Percentiles rank a stretch among this genome's conserved stretches.
phyloP scores from a whole-genome alignment of 2,329 filamentous ascomycete species.

The Colletotrichum sp. region DNA sequence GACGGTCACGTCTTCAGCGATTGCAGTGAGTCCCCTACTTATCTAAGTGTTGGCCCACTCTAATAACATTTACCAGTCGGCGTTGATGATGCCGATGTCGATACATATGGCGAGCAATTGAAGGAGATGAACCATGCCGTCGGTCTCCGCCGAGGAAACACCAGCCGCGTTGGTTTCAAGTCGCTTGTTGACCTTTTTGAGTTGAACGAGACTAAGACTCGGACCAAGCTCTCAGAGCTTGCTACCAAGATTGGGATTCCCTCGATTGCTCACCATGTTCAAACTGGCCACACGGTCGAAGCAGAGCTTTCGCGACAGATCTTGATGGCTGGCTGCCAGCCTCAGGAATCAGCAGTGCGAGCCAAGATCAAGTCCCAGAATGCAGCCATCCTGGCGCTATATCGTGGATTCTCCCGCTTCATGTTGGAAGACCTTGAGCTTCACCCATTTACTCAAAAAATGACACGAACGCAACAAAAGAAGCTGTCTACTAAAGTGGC shows the following conservation, averaged over 20 bases:
- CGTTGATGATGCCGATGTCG: slow-evolving; percentile 46
- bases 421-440: slow-evolving; percentile 42
- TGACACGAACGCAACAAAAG: slow-evolving; percentile 31
- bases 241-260: slow-evolving; percentile 25
- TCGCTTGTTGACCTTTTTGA: slow-evolving; percentile 34
- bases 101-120: slow-evolving; percentile 40
- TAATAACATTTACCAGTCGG: no score
- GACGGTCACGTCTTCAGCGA: slow-evolving; percentile 47
- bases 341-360: slow-evolving; percentile 32
- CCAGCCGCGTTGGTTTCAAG: slow-evolving; percentile 30
- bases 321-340: slow-evolving; percentile 37
- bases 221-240: background rate
- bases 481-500: slow-evolving; percentile 33
- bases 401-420: slow-evolving; percentile 67
- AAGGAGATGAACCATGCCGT: slow-evolving; percentile 39
- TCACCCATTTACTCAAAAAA: slow-evolving; percentile 26
- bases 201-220: slow-evolving; percentile 37
- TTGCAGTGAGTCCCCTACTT: no score
- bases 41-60: no score
- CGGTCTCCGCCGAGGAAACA: slow-evolving; percentile 24
- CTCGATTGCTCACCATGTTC: slow-evolving; percentile 38
- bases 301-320: slow-evolving; percentile 36
- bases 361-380: slow-evolving; percentile 31
- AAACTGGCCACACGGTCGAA: slow-evolving; percentile 27
- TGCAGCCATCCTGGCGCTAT: slow-evolving; percentile 50